These are phyloP conservation scores for Avena eriantha DNA, from an alignment of 176 grass and related monocot species.

Conservation along the genomic window DNA sequence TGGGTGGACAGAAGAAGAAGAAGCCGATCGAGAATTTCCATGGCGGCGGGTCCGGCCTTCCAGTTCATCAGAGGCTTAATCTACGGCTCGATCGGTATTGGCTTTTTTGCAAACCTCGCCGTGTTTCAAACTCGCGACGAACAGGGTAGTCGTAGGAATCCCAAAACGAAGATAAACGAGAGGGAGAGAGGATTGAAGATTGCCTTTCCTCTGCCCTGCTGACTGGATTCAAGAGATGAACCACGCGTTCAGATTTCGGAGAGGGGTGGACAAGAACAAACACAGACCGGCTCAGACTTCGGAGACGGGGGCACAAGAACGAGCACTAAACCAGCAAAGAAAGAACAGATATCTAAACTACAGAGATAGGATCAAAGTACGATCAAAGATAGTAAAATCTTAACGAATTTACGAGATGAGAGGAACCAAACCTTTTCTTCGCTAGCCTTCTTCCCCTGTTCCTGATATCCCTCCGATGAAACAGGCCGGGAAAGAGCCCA, in stretches of 20 bases:
- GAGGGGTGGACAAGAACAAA: neutral
- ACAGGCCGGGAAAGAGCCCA: conserved; percentile 8
- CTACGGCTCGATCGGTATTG: neutral
- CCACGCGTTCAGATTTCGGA: neutral
- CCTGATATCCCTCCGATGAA: conserved; percentile 18
- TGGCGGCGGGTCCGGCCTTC: neutral
- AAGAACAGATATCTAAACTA: too few species aligned
- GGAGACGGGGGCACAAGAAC: neutral
- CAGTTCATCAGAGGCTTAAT: neutral
- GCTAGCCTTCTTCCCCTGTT: conserved; percentile 6
- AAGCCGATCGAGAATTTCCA: neutral
- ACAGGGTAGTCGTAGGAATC: neutral
- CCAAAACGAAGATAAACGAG: neutral
- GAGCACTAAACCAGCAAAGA: neutral
- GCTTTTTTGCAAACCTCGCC: neutral
- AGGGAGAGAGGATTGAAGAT: neutral
- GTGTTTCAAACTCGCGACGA: neutral
- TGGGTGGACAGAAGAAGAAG: neutral
- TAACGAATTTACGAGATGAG: neutral
- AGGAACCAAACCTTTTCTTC: conserved; percentile 34
- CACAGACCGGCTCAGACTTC: too few species aligned
- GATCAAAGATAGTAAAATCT: neutral
- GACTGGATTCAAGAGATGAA: neutral
- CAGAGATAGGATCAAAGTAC: too few species aligned
- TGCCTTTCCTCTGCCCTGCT: conserved; percentile 5